These are phyloP conservation scores for Aspergillus candidus DNA, from an alignment of 2,329 filamentous ascomycete genomes.

Conservation along the genomic window DNA sequence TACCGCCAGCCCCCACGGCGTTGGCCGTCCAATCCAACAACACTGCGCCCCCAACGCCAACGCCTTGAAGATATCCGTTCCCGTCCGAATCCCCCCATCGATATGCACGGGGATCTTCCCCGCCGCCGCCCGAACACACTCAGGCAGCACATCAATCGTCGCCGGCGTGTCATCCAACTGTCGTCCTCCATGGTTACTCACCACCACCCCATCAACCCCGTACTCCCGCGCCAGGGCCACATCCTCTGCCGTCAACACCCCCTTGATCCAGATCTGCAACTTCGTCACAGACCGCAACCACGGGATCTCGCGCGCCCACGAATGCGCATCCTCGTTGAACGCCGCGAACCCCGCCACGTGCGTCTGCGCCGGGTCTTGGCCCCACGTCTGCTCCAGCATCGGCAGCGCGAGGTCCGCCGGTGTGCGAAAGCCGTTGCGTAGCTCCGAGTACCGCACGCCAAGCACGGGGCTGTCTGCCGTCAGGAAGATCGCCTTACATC, in stretches of 20 bases:
- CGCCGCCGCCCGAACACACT: constrained; percentile 21
- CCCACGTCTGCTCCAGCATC: constrained; percentile 25
- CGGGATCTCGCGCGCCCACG: constrained; percentile 45
- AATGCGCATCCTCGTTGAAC: constrained; percentile 20
- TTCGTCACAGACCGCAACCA: constrained; percentile 46
- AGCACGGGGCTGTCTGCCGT: constrained; percentile 52
- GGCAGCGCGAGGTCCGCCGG: constrained; percentile 39
- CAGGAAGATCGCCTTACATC: constrained; percentile 47
- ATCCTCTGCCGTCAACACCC: constrained; percentile 30
- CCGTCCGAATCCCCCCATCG: constrained; percentile 31
- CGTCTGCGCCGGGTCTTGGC: constrained; percentile 16
- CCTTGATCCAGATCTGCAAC: constrained; percentile 38
- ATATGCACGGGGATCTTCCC: constrained; percentile 30
- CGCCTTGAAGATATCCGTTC: constrained; percentile 33
- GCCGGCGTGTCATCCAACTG: constrained; percentile 34
- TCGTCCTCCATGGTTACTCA: constrained; percentile 36
- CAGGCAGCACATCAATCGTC: constrained; percentile 32
- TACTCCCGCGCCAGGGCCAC: constrained; percentile 31
- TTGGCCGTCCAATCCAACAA: constrained; percentile 28
- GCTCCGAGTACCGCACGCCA: constrained; percentile 49
- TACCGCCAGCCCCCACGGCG: constrained; percentile 33
- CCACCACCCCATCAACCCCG: constrained; percentile 32
- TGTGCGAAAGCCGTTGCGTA: constrained; percentile 46
- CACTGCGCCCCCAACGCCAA: constrained; percentile 30
- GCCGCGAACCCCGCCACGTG: constrained; percentile 20